A percentile compares a stretch with the other conserved stretches of the same genome.
These are phyloP conservation scores for Cladophialophora exuberans DNA, from an alignment of 2,329 filamentous ascomycete genomes.

Conservation along the genomic window DNA sequence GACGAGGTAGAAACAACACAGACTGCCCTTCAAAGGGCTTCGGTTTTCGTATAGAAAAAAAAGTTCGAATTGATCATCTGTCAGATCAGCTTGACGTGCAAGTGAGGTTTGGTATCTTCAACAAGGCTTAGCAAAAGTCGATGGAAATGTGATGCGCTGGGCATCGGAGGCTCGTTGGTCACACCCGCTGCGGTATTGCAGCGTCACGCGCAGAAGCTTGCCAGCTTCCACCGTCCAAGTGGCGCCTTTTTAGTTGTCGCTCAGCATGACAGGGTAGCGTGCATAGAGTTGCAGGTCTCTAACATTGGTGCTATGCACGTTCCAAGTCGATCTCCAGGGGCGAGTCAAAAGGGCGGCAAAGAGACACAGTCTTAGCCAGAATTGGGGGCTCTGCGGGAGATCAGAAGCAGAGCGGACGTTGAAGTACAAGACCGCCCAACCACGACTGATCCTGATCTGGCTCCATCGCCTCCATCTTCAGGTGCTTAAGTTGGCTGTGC, in stretches of 20 bases:
- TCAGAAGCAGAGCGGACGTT: no score
- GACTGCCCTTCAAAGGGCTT: neutral
- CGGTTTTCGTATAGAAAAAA: neutral
- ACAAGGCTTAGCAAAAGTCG: constrained; percentile 8
- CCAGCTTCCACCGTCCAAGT: neutral
- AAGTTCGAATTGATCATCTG: neutral
- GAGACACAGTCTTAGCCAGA: no score
- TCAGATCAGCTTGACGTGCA: neutral
- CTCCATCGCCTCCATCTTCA: no score
- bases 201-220: neutral
- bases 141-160: no score
- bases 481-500: no score
- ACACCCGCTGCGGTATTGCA: neutral
- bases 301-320: constrained; percentile 1
- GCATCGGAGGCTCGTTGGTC: neutral
- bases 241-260: neutral
- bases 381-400: no score
- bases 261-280: neutral
- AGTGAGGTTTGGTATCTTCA: neutral
- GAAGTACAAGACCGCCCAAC: no score
- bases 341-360: neutral
- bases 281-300: constrained; percentile 4
- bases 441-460: no score
- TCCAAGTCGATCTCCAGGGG: no score
- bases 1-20: neutral